Evolutionary conservation across 305 asterid genomes (phyloP).

Genomic region (Withania somnifera): DNA sequence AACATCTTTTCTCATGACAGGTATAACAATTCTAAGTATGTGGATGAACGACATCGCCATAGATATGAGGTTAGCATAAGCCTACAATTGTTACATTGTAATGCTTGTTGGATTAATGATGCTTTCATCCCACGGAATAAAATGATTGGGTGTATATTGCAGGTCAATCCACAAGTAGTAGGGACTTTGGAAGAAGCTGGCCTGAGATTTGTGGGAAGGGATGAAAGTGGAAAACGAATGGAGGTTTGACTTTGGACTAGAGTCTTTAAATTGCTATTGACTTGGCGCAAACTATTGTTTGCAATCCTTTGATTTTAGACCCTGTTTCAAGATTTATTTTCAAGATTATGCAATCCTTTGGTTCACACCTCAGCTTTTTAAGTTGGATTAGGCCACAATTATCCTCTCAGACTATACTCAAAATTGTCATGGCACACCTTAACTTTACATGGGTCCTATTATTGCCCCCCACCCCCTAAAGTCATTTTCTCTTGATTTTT

Average conservation of each 20-base stretch:
- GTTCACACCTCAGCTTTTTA: no score
- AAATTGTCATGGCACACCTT: no score
- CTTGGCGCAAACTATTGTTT: neutral
- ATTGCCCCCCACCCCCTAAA: no score
- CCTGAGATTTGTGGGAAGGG: slow-evolving; percentile 81
- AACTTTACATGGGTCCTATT: no score
- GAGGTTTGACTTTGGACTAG: slow-evolving; percentile 46
- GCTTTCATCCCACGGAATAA: neutral
- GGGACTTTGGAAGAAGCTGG: slow-evolving; percentile 63
- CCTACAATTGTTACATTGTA: neutral
- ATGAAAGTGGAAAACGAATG: slow-evolving; percentile 84
- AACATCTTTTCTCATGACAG: slow-evolving; percentile 20
- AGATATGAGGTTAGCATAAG: slow-evolving; percentile 67
- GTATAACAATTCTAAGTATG: slow-evolving; percentile 58
- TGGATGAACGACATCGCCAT: slow-evolving; percentile 90
- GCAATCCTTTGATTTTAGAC: neutral
- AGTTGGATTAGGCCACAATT: no score
- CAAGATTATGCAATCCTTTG: no score
- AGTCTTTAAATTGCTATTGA: neutral
- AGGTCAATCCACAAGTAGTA: slow-evolving; percentile 88
- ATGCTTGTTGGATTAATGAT: neutral
- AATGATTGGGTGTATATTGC: slow-evolving; percentile 9
- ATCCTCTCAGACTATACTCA: no score
- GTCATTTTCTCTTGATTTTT: no score
- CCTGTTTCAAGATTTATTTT: neutral